Conservation (phyloP, 2,329 filamentous ascomycete genomes). For the Aspergillus eucalypticola region DNA sequence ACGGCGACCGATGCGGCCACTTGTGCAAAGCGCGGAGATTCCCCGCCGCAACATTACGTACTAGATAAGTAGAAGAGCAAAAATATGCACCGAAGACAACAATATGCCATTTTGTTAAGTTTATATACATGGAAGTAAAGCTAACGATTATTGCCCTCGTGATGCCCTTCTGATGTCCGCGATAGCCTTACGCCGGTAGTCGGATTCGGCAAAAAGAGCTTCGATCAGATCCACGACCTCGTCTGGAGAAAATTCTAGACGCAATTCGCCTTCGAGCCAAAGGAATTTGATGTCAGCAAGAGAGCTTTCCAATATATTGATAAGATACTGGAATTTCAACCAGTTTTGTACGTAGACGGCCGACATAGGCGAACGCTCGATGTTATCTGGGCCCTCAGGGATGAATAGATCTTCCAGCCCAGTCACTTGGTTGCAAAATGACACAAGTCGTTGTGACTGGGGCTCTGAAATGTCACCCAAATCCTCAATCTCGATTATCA, state of each 20-base stretch:
- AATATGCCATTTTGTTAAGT: not conserved
- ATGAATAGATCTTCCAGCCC: slow-evolving; percentile 60
- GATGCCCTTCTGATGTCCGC: slow-evolving; percentile 53
- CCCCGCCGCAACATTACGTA: slow-evolving; percentile 12
- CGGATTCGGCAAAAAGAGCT: slow-evolving; percentile 65
- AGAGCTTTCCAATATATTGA: slow-evolving; percentile 63
- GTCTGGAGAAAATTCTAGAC: slow-evolving; percentile 61
- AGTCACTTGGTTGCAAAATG: slow-evolving; percentile 58
- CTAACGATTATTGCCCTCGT: slow-evolving; percentile 15
- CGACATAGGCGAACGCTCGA: slow-evolving; percentile 52
- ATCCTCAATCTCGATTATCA: slow-evolving; percentile 64
- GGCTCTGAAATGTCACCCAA: slow-evolving; percentile 64
- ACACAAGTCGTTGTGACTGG: slow-evolving; percentile 60
- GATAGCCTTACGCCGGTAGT: slow-evolving; percentile 59
- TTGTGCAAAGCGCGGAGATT: slow-evolving; percentile 40
- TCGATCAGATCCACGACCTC: slow-evolving; percentile 65
- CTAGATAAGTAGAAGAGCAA: not conserved
- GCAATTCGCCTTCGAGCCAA: slow-evolving; percentile 65
- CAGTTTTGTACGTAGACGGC: slow-evolving; percentile 64
- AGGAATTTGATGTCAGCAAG: slow-evolving; percentile 66
- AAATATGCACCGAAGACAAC: not conserved
- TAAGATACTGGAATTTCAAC: slow-evolving; percentile 66
- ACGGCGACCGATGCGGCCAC: slow-evolving; percentile 44
- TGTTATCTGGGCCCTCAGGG: slow-evolving; percentile 40
- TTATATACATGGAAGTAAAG: slow-evolving; percentile 4